A percentile compares a stretch with the other conserved stretches of the same genome.
Conservation (phyloP, 2,329 filamentous ascomycete genomes). For the Coniella lustricola region DNA sequence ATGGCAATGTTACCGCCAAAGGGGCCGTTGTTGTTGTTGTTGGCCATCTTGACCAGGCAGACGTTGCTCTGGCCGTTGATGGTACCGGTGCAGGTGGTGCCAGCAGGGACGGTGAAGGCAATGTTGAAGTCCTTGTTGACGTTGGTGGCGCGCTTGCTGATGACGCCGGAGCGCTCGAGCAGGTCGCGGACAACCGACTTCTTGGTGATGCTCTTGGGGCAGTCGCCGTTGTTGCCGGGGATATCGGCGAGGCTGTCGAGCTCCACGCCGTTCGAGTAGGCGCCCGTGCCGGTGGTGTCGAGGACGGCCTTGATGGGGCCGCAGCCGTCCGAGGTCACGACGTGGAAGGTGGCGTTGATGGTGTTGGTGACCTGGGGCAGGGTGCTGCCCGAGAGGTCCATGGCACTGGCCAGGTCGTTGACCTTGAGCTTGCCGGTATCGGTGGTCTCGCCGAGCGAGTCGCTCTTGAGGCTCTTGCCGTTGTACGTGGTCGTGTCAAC, state of each 20-base stretch:
- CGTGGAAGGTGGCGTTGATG: constrained; percentile 18
- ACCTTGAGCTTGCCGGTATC: constrained; percentile 17
- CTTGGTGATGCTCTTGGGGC: constrained; percentile 14
- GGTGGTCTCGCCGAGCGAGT: constrained; percentile 19
- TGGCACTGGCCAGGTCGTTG: constrained; percentile 9
- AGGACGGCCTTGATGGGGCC: constrained; percentile 18
- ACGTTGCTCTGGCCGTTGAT: constrained; percentile 27
- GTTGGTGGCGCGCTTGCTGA: constrained; percentile 18
- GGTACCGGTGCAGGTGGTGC: constrained; percentile 32
- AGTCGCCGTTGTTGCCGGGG: constrained; percentile 15
- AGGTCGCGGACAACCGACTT: constrained; percentile 10
- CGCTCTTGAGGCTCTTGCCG: constrained; percentile 12
- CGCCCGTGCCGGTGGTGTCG: constrained; percentile 18
- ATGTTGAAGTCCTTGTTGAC: constrained; percentile 23
- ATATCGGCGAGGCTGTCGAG: constrained; percentile 16
- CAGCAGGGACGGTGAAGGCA: constrained; percentile 20
- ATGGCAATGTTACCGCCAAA: constrained; percentile 35
- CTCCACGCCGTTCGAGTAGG: constrained; percentile 16
- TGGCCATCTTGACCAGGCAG: constrained; percentile 37
- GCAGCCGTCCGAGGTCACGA: constrained; percentile 19
- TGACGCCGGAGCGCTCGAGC: constrained; percentile 15
- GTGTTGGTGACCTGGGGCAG: constrained; percentile 18
- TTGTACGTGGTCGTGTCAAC: constrained; percentile 16
- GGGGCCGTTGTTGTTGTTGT: constrained; percentile 32
- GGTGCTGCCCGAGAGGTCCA: constrained; percentile 17